Evolutionary conservation across 306 rosid genomes (phyloP), one percentile per base, ranked within the genome.

Genomic region (Fragaria iinumae): DNA sequence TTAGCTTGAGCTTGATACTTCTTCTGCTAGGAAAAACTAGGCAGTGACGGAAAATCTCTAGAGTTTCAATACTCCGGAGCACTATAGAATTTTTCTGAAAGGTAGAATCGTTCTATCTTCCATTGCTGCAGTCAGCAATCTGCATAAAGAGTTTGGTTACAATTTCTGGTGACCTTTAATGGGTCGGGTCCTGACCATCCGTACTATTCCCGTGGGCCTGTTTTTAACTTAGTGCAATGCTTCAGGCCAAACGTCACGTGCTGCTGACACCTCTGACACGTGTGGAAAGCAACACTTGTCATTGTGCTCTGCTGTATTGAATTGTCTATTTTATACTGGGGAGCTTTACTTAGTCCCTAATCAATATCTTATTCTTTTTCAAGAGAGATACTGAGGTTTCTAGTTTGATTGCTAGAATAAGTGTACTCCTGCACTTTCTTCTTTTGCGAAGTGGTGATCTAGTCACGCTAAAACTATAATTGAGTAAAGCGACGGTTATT

Each of bases 201-300:
- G 59, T 44, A 74, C 78, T 34, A 20, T 1, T 17, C 27, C 29
- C 5, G 56, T 57, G 77, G 69, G 69, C 12, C 43, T 16, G 71
- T 4, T 9, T 66, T n/a, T 2, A 41, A 41, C 52, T 67, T n/a
- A 18, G 29, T 62, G 48, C 69, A 43, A 21, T 50, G 65, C 32
- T 67, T 38, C 14, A 4, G 21, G 65, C 32, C 73, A 27, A 66
- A 38, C 25, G 32, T 76, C 67, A 53, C 67, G 67, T 76, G 79
- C 11, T 53, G 45, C 73, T 49, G 66, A 34, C 72, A 4, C 65
- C 23, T 49, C 55, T 36, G 27, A 66, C 79, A 76, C 66, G 79
- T 76, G 55, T 10, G 9, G 5, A 8, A 5, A 36, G 29, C n/a
- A 44, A 29, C 32, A 60, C 57, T 41, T 25, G 68, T 41, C 53